Base-by-base conservation (phyloP, 2,329 filamentous ascomycete species). In the Colletotrichum higginsianum region DNA sequence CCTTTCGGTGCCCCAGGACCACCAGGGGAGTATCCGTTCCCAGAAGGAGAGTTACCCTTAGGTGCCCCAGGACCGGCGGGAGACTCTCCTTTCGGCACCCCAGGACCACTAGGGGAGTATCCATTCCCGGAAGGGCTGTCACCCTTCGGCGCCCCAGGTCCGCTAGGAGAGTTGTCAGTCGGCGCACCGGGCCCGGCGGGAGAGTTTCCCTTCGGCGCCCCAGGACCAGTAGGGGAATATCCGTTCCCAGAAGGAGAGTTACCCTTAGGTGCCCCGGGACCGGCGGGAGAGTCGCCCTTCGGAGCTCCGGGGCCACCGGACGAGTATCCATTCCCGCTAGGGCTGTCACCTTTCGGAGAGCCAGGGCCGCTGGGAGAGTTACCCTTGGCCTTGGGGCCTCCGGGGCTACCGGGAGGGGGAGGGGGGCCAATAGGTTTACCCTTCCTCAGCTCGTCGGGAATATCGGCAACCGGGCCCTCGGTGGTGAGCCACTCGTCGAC, bases 401-500 rank as follows among this genome's bases (percentile, higher is more conserved):
- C 38, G 0, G 61, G 61, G 2, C 40, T 49, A 1, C 35, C 35
- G 4, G 52, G 62, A 8, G 0, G 62, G 16, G 62, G 62, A 11
- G 62, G 62, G 38, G 23, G 50, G 13, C 62, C 62, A 13, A 65
- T 65, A 15, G 62, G 42, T 16, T 47, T 35, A 18, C 62, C 62
- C 46, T 30, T 42, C 47, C 62, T 65, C 8, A 65, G 46, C 52
- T 65, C 21, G 44, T 65, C 62, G 26, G 62, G 42, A 42, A 35
- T 57, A 2, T 65, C 38, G 15, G 62, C 52, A 3, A 65, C 52
- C 2, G 52, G 57, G 16, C 60, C 68, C 42, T 61, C 56, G 46
- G 49, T 67, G 38, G 52, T 21, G 35, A 71, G 49, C 68, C 64
- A 71, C 38, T 61, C 50, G 15, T 71, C 63, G 46, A 71, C 58